phyloP scores from a whole-genome alignment of 1,284 basidiomycete species.

The Fomes fomentarius region DNA sequence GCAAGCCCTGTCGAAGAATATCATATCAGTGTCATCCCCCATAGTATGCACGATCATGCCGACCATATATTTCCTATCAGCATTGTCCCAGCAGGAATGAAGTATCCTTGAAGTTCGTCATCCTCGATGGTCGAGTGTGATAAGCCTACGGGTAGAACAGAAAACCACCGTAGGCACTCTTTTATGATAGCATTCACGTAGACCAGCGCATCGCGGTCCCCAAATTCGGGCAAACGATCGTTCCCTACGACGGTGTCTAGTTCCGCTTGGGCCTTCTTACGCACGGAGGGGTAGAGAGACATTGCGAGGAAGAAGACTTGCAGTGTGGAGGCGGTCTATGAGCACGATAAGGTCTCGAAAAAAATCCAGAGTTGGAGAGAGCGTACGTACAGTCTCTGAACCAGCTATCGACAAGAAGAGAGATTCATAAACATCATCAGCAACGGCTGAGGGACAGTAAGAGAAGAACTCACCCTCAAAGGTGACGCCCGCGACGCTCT shows the following conservation, averaged over 20 bases:
- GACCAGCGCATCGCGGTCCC: conserved; percentile 14
- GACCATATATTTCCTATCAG: conserved; percentile 9
- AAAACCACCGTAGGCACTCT: conserved; percentile 18
- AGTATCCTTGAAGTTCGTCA: conserved; percentile 17
- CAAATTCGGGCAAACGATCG: conserved; percentile 21
- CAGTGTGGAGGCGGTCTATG: conserved; percentile 26
- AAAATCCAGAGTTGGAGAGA: too few relatives aligned
- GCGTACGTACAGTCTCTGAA: conserved; percentile 14
- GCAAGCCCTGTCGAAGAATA: conserved; percentile 2
- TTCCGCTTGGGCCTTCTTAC: conserved; percentile 32
- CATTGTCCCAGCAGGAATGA: conserved; percentile 26
- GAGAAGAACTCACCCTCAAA: conserved; percentile 9
- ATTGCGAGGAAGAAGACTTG: conserved; percentile 24
- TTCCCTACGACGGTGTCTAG: conserved; percentile 28
- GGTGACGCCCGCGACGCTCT: conserved; percentile 3
- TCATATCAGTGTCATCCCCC: too few relatives aligned
- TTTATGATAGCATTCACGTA: conserved; percentile 24
- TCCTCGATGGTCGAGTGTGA: conserved; percentile 8
- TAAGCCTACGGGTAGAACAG: conserved; percentile 1
- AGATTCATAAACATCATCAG: background rate
- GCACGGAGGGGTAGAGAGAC: conserved; percentile 27
- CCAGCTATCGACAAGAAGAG: conserved; percentile 1
- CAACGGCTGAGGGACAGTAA: background rate
- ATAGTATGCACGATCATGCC: background rate
- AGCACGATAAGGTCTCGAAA: background rate